Evolutionary conservation across 129 eudicot genomes (phyloP).

Genomic region (Lonicera japonica): DNA sequence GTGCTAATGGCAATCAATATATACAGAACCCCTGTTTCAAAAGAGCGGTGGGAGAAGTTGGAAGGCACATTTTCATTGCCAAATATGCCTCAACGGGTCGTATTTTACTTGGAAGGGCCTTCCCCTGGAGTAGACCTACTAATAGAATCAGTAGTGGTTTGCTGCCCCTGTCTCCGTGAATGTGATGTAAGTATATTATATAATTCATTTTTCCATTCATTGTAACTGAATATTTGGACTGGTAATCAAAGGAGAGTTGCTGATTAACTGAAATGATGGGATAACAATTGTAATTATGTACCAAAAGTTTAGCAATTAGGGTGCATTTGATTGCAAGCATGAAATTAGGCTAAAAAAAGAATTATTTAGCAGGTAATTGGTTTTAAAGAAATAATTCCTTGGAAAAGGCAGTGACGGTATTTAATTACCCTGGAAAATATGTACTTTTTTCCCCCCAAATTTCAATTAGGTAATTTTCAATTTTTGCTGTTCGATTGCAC

Average conservation of each 20-base stretch:
- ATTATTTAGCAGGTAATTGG: no score
- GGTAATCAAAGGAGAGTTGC: background rate
- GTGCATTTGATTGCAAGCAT: no score
- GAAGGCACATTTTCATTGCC: conserved; percentile 72
- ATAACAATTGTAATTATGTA: background rate
- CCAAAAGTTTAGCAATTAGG: background rate
- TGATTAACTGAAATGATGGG: background rate
- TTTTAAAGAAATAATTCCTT: no score
- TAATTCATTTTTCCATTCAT: background rate
- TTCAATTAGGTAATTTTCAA: no score
- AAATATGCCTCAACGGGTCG: conserved; percentile 47
- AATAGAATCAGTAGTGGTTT: conserved; percentile 48
- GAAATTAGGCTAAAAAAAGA: no score
- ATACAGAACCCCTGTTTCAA: conserved; percentile 47
- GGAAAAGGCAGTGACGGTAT: no score
- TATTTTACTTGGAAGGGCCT: conserved; percentile 80
- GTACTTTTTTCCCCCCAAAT: no score
- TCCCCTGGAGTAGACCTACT: conserved; percentile 76
- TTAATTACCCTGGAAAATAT: no score
- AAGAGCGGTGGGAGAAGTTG: conserved; percentile 57
- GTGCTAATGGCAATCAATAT: conserved; percentile 6
- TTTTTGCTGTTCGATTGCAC: no score
- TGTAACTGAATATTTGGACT: background rate
- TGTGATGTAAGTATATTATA: conserved; percentile 30
- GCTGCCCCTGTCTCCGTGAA: conserved; percentile 12